Conservation (phyloP, 2,329 filamentous ascomycete genomes). For the Colletotrichum lini region DNA sequence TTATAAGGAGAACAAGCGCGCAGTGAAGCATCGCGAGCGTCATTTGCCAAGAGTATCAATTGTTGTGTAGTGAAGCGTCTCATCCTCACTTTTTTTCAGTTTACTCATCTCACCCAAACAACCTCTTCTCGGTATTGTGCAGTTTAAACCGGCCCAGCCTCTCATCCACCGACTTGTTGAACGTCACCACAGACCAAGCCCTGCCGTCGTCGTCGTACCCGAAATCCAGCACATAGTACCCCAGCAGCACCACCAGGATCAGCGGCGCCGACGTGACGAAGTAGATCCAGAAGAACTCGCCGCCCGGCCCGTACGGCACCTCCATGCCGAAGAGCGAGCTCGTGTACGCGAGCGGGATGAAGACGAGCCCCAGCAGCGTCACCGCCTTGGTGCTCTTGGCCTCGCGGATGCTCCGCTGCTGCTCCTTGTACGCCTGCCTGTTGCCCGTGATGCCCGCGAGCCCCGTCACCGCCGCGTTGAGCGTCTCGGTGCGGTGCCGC, state of each 20-base stretch:
- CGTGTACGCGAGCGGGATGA: slow-evolving; percentile 46
- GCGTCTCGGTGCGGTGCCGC: slow-evolving; percentile 44
- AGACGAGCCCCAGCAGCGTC: slow-evolving; percentile 46
- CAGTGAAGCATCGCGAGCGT: too few relatives aligned
- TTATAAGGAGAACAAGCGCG: too few relatives aligned
- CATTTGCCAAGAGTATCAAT: too few relatives aligned
- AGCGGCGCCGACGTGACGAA: slow-evolving; percentile 44
- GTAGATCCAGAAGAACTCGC: slow-evolving; percentile 44
- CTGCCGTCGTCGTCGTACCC: slow-evolving; percentile 46
- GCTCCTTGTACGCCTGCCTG: slow-evolving; percentile 44
- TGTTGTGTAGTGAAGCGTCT: neutral
- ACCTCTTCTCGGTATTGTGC: neutral
- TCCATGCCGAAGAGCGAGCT: slow-evolving; percentile 46
- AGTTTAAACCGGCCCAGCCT: slow-evolving; percentile 15
- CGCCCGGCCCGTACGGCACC: slow-evolving; percentile 43
- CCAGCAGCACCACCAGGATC: slow-evolving; percentile 42
- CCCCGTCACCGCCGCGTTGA: slow-evolving; percentile 46
- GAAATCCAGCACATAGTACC: slow-evolving; percentile 44
- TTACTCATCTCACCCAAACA: neutral
- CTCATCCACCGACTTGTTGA: slow-evolving; percentile 19
- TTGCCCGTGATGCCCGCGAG: slow-evolving; percentile 47
- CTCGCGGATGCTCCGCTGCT: slow-evolving; percentile 47
- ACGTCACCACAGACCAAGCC: slow-evolving; percentile 42
- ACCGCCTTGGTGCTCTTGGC: slow-evolving; percentile 46
- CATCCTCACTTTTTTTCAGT: neutral